A percentile compares a stretch with the other conserved stretches of the same genome.
Evolutionary conservation across 1,139 yeast genomes (phyloP).

Genomic region (Hanseniaspora sp.): DNA sequence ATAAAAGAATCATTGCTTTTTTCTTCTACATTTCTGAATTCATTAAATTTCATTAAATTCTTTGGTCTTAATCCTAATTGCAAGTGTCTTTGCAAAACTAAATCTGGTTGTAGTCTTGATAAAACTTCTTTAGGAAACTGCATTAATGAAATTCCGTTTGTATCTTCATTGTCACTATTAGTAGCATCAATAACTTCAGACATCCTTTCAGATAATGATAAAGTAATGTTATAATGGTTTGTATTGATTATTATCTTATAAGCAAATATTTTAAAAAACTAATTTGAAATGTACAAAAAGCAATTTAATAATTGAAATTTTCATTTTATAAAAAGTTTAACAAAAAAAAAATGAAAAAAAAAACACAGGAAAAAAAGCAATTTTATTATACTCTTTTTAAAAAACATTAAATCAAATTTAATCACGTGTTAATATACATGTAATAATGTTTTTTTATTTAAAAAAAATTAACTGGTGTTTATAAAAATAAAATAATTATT

Average conservation of each 20-base stretch:
- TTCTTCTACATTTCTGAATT: constrained; percentile 42
- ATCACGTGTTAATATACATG: too few species aligned
- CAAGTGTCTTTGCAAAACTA: constrained; percentile 69
- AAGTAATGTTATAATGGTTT: too few species aligned
- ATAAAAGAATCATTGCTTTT: constrained; percentile 31
- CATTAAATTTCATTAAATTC: constrained; percentile 56
- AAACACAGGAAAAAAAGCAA: background rate
- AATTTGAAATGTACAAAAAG: too few species aligned
- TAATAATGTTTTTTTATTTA: too few species aligned
- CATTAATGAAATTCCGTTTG: constrained; percentile 6
- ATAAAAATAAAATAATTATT: too few species aligned
- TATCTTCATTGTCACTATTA: background rate
- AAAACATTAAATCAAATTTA: too few species aligned
- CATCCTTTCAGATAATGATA: background rate
- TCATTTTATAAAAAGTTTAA: background rate
- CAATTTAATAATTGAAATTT: too few species aligned
- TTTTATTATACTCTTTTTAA: background rate
- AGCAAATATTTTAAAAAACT: too few species aligned
- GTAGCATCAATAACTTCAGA: background rate
- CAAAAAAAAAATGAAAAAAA: background rate
- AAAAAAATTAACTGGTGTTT: too few species aligned
- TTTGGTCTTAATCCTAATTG: constrained; percentile 57
- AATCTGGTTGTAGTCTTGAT: constrained; percentile 76
- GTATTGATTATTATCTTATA: too few species aligned
- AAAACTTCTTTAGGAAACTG: constrained; percentile 68